phyloP scores from a whole-genome alignment of 2,329 filamentous ascomycete species.

The Alternaria arbusti region DNA sequence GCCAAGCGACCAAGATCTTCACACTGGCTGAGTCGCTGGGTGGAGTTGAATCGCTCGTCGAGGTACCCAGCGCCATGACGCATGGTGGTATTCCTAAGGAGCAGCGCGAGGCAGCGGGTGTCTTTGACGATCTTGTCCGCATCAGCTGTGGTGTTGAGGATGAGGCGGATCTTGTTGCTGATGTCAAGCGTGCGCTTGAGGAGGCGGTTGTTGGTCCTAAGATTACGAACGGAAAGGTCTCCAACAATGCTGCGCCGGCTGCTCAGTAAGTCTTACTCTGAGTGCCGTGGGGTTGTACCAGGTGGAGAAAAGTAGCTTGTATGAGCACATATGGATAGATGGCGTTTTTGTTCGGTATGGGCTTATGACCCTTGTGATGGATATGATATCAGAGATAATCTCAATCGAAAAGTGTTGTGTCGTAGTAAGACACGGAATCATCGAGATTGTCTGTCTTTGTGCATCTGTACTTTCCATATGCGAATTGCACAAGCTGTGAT shows the following conservation, averaged over 20 bases:
- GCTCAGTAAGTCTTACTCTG: background rate
- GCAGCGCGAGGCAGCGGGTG: slow-evolving; percentile 88
- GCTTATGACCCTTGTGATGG: background rate
- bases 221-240: slow-evolving; percentile 29
- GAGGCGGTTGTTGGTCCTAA: slow-evolving; percentile 67
- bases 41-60: slow-evolving; percentile 88
- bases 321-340: background rate
- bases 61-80: slow-evolving; percentile 95
- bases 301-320: background rate
- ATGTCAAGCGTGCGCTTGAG: slow-evolving; percentile 84
- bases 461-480: no score
- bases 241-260: background rate
- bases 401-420: background rate
- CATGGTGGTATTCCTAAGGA: slow-evolving; percentile 93
- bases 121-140: slow-evolving; percentile 92
- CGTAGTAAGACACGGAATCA: background rate
- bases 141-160: slow-evolving; percentile 96
- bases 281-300: background rate
- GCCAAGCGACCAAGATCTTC: slow-evolving; percentile 86
- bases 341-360: background rate
- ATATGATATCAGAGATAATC: background rate
- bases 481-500: background rate
- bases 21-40: slow-evolving; percentile 92
- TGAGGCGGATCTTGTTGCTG: slow-evolving; percentile 78
- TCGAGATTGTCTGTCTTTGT: no score